Conservation (phyloP, 179 eudicot genomes). For the Gypsophila paniculata region DNA sequence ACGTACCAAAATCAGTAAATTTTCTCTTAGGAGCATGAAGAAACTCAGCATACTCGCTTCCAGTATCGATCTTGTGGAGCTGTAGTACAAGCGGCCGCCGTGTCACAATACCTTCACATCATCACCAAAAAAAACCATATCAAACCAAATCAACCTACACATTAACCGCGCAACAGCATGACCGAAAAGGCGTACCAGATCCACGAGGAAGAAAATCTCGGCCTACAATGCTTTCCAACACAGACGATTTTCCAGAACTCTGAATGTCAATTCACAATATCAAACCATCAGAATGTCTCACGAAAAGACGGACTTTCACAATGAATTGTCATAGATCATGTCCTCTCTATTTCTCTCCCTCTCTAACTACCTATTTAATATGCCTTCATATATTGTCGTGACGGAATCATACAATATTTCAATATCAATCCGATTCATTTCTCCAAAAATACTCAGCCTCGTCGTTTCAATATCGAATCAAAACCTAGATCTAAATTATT, state of each 20-base stretch:
- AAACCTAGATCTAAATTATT: not conserved
- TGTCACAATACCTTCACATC: slow-evolving; percentile 75
- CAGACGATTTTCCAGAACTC: slow-evolving; percentile 98
- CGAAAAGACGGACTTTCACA: no score
- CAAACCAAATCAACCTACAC: not conserved
- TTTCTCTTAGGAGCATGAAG: slow-evolving; percentile 78
- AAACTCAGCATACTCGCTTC: slow-evolving; percentile 89
- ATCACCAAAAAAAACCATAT: slow-evolving; percentile 2
- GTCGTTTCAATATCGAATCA: no score
- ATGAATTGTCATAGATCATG: no score
- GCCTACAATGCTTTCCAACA: slow-evolving; percentile 77
- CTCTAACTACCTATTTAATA: no score
- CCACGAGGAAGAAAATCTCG: slow-evolving; percentile 92
- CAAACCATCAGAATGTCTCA: slow-evolving; percentile 1
- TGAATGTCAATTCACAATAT: slow-evolving; percentile 19
- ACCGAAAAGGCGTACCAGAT: slow-evolving; percentile 50
- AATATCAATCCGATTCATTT: no score
- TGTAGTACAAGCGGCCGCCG: slow-evolving; percentile 94
- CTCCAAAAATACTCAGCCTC: no score
- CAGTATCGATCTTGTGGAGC: slow-evolving; percentile 77
- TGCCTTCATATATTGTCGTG: no score
- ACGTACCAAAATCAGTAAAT: slow-evolving; percentile 65
- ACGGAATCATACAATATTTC: no score
- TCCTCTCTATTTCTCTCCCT: no score
- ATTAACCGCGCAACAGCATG: not conserved